Evolutionary conservation across 805 yeast species (phyloP), one percentile per base, ranked within the genome.

Genomic region (Lipomyces starkeyi): DNA sequence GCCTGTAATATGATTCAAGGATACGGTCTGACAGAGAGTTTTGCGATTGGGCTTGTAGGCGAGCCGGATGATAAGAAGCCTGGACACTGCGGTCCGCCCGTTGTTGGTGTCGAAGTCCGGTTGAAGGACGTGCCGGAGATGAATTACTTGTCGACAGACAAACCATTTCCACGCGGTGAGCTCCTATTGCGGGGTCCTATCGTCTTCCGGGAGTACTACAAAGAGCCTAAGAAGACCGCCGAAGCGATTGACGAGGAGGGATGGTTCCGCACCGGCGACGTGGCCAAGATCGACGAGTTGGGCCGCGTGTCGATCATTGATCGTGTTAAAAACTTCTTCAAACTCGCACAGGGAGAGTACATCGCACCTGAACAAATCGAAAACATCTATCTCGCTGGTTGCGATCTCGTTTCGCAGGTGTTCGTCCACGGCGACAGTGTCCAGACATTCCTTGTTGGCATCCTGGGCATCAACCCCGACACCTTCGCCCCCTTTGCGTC

Each of bases 291-390:
- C 62, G 85, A 84, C 65, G 65, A 70, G 1, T 78, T 80, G 6
- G 91, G 93, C 13, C 82, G 88, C 59, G 76, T 90, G 29, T 80
- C 78, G 61, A 87, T 90, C 66, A 83, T 90, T 73, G 95, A 90
- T 75, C 82, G 95, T 69, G 92, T 90, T 53, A 90, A 90, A 81
- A 90, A 90, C 79, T 89, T 90, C 79, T 90, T 89, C 82, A 90
- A 90, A 72, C 76, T 86, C 63, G 81, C 88, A 2, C 89, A 86
- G 75, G 89, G 89, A 60, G 88, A 86, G 78, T 90, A 89, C 77
- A 85, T 90, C 64, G 89, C 92, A 0, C 91, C 92, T 22, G 95
- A 90, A 74, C 88, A 86, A 77, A 86, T 90, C 72, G 94, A 90
- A 75, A 88, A 87, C 74, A 78, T 80, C 17, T 89, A 89, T 76